Evolutionary conservation across 371 early-diverging fungal species (phyloP), one percentile per base, ranked within the genome.

Genomic region (Apophysomyces variabilis): DNA sequence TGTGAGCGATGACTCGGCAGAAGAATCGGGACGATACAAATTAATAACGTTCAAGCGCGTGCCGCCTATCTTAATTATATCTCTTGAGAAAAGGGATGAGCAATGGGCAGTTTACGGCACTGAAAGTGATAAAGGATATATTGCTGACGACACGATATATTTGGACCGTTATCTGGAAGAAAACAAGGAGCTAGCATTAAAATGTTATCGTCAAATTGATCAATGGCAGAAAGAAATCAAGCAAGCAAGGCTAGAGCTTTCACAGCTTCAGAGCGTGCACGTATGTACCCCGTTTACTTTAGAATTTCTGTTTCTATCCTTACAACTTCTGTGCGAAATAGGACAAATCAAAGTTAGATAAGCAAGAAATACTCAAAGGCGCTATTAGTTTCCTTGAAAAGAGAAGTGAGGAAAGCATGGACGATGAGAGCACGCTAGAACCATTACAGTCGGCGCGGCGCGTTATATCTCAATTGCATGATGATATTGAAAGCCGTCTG

Each of bases 121-220:
- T 57, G 56, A 47, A 16, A 32, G 21, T 44, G 16, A 26, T 16
- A 11, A 58, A 18, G 18, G 38, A 9, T 78, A 77, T 36, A 58
- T 21, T 0, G 61, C 74, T 0, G 83, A 82, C 5, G 66, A 62
- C 36, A 73, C 72, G 1, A 67, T 82, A 7, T 79, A 82, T 61
- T 54, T 82, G 69, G 83, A 79, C 45, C 68, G 83, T 37, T 82
- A 82, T 45, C 66, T 79, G 58, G 12, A 39, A 0, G 57, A 69
- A n/a, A 79, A 82, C 57, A 69, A 67, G 46, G 67, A 76, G 7
- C 44, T 45, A 13, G 62, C 72, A 0, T 58, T 79, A 0, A 12
- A 65, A 37, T 65, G 63, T 21, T 73, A 79, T 54, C 64, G 65
- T 26, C 57, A 75, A 38, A 68, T 68, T 44, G 71, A 76, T n/a